Base-by-base conservation (phyloP, 139 green algal genomes). In the Chlorella ohadii region DNA sequence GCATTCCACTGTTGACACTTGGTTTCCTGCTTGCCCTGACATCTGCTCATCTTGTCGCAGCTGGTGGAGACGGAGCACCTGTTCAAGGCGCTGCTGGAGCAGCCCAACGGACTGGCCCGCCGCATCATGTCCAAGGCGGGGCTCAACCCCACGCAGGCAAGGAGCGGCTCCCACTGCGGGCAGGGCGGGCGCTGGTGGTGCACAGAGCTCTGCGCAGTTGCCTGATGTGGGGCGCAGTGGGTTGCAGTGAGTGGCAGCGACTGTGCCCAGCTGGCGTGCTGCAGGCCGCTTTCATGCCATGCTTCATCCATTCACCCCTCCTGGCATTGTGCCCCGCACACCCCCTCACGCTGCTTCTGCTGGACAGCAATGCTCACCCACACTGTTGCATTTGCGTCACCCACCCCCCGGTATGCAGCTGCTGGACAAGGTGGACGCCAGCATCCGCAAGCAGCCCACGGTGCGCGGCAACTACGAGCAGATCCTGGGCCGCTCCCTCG, bases 1-100 rank as follows among this genome's bases (percentile, higher is more conserved):
- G n/a, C n/a, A n/a, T n/a, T n/a, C n/a, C n/a, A n/a, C n/a, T n/a
- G n/a, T n/a, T n/a, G n/a, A n/a, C n/a, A n/a, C n/a, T n/a, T n/a
- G n/a, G n/a, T 13, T 59, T 2, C 51, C 12, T 23, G 12, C 51
- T 59, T 22, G 51, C 51, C n/a, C 51, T 59, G 51, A 59, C 51
- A 4, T 2, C 51, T 59, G 51, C 12, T 22, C 51, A 51, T 13
- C 51, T 22, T 3, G 5, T 33, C 23, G 25, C 96, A 98, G 91
- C 93, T 99, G 31, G 97, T 99, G 39, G 97, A 99, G 91, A 98
- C 96, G 31, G 97, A 99, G 92, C 97, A 99, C 91, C 90, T 99
- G 84, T 86, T 98, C 34, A 98, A 99, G 88, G 95, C 95, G 4
- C 87, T 99, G 87, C 90, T 99, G 84, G 96, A 99, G 93, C 96